A percentile compares a stretch with the other conserved stretches of the same genome.
Conservation (phyloP, 2,329 filamentous ascomycete genomes). For the Curvularia spicifera region DNA sequence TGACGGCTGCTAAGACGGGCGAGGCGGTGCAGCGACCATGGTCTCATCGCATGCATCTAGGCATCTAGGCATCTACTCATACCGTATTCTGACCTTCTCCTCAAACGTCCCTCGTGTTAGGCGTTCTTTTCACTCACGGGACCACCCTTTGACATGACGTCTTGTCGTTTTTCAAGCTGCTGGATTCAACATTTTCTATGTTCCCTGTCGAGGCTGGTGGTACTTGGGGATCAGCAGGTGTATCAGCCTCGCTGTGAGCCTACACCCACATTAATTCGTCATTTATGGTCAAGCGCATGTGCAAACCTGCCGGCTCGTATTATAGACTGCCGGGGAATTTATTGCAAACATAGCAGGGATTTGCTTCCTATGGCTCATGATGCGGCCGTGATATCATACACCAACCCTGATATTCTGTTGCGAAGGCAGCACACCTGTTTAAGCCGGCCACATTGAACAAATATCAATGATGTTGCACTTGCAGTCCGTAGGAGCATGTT, state of each 20-base stretch:
- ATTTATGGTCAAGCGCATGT: background rate
- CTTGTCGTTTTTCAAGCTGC: background rate
- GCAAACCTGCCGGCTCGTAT: background rate
- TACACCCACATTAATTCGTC: background rate
- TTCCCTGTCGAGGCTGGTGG: background rate
- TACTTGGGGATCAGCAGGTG: background rate
- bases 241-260: constrained; percentile 7
- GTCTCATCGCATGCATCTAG: background rate
- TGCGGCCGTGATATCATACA: background rate
- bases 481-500: background rate
- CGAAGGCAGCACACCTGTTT: background rate
- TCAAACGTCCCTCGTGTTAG: background rate
- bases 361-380: background rate
- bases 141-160: background rate
- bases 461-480: background rate
- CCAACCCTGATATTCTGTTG: background rate
- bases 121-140: background rate
- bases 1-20: background rate
- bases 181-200: background rate
- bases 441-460: background rate
- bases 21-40: constrained; percentile 2
- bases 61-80: background rate
- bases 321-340: background rate
- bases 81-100: background rate
- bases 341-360: background rate